Percentiles rank a stretch among this genome's conserved stretches.
Evolutionary conservation across 2,329 filamentous ascomycete genomes (phyloP).

Genomic region (Dichotomopilus funicola): DNA sequence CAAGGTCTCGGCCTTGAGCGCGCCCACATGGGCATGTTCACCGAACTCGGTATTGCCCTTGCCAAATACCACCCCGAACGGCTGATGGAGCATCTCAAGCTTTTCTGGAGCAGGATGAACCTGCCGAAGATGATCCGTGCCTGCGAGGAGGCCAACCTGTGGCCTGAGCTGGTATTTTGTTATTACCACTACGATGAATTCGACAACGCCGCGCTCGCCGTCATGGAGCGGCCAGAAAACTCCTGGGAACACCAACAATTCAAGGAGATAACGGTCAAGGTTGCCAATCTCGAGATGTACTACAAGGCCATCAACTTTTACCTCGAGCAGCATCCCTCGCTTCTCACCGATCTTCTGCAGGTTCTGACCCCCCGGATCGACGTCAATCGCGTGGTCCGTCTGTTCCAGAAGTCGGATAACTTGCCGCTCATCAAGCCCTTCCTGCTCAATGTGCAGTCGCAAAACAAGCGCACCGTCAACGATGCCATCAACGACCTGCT

Average conservation of each 20-base stretch:
- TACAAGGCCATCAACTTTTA: constrained; percentile 97
- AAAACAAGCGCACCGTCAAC: constrained; percentile 98
- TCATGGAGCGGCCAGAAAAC: constrained; percentile 96
- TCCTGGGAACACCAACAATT: constrained; percentile 99
- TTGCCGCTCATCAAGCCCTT: constrained; percentile 98
- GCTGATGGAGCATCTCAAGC: constrained; percentile 96
- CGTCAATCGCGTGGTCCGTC: constrained; percentile 97
- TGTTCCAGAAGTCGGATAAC: constrained; percentile 98
- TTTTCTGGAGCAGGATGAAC: constrained; percentile 98
- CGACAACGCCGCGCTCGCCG: constrained; percentile 92
- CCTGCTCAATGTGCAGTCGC: constrained; percentile 87
- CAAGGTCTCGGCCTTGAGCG: constrained; percentile 89
- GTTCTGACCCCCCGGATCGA: constrained; percentile 89
- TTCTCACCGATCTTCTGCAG: constrained; percentile 92
- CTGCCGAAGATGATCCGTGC: constrained; percentile 94
- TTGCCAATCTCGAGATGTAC: constrained; percentile 97
- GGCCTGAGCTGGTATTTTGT: constrained; percentile 96
- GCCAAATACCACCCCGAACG: constrained; percentile 93
- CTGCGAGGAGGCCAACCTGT: constrained; percentile 89
- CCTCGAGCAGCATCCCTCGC: constrained; percentile 89
- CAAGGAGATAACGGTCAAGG: constrained; percentile 98
- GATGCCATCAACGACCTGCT: constrained; percentile 95
- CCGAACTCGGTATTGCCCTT: constrained; percentile 81
- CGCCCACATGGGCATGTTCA: constrained; percentile 97
- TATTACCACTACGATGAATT: constrained; percentile 98